Percentiles rank a stretch among this genome's conserved stretches.
These are phyloP conservation scores for Pythium sp. DNA, from an alignment of 352 stramenopile genomes.

Conservation along the genomic window DNA sequence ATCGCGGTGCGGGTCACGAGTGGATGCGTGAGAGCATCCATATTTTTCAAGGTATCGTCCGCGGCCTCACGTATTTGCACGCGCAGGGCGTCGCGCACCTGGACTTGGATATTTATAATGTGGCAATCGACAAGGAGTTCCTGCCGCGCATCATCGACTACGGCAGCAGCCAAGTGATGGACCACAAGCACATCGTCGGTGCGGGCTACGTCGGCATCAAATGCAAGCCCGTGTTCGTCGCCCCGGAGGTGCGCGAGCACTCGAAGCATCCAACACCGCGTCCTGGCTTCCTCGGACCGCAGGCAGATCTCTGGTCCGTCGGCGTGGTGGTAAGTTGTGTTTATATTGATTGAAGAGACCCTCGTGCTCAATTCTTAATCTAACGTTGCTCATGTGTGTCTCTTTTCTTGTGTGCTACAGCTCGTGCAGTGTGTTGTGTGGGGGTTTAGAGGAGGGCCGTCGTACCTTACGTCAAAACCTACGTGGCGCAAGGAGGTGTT, in stretches of 20 bases:
- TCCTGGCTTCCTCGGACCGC: conserved; percentile 69
- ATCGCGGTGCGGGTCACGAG: conserved; percentile 62
- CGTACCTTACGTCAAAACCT: conserved; percentile 49
- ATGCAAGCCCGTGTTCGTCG: conserved; percentile 76
- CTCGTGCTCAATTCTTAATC: too few species aligned
- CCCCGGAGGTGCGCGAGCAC: conserved; percentile 67
- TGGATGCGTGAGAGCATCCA: conserved; percentile 75
- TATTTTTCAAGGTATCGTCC: conserved; percentile 64
- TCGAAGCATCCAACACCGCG: conserved; percentile 50
- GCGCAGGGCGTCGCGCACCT: conserved; percentile 74
- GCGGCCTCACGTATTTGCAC: conserved; percentile 77
- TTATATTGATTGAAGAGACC: neutral
- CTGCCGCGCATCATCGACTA: conserved; percentile 76
- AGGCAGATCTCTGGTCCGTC: conserved; percentile 75
- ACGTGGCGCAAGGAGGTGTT: conserved; percentile 81
- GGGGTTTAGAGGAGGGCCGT: conserved; percentile 69
- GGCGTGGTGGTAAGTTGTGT: conserved; percentile 70
- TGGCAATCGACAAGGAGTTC: conserved; percentile 60
- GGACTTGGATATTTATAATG: conserved; percentile 86
- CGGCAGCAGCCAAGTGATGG: conserved; percentile 75
- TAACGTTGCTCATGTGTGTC: neutral
- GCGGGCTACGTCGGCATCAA: conserved; percentile 75
- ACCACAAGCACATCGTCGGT: conserved; percentile 57
- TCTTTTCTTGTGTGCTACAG: conserved; percentile 3
- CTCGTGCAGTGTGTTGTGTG: conserved; percentile 80